Evolutionary conservation across 2,329 filamentous ascomycete species (phyloP).

Genomic region (Calonectria pseudoturangicola): DNA sequence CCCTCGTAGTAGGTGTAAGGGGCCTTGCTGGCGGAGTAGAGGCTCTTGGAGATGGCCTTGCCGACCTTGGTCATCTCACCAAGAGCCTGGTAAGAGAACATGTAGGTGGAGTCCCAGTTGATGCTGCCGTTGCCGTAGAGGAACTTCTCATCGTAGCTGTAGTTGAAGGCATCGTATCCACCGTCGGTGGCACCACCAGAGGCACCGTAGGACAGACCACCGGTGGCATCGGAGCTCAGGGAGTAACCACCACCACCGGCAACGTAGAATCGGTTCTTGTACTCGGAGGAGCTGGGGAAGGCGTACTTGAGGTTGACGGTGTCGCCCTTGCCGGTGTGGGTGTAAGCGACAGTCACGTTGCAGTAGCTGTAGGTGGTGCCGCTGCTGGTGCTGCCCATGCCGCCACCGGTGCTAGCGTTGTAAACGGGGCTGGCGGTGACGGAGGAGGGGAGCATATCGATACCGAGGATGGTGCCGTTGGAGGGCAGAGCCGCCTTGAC

Average conservation of each 20-base stretch:
- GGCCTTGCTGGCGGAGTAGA: slow-evolving; percentile 62
- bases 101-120: slow-evolving; percentile 69
- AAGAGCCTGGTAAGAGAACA: slow-evolving; percentile 71
- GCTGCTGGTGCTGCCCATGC: slow-evolving; percentile 53
- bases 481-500: slow-evolving; percentile 49
- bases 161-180: slow-evolving; percentile 65
- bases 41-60: slow-evolving; percentile 64
- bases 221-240: slow-evolving; percentile 55
- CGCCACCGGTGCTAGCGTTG: slow-evolving; percentile 45
- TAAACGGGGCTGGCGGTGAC: slow-evolving; percentile 58
- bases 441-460: slow-evolving; percentile 61
- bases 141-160: slow-evolving; percentile 61
- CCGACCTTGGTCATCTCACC: slow-evolving; percentile 68
- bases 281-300: slow-evolving; percentile 60
- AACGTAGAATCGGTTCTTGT: slow-evolving; percentile 67
- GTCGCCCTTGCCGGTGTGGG: slow-evolving; percentile 57
- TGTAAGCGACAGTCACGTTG: slow-evolving; percentile 61
- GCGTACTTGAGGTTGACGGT: slow-evolving; percentile 59
- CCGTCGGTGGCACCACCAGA: slow-evolving; percentile 63
- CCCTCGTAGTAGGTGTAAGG: slow-evolving; percentile 71
- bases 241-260: slow-evolving; percentile 65
- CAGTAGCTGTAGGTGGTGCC: slow-evolving; percentile 55
- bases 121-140: slow-evolving; percentile 69
- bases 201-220: slow-evolving; percentile 64
- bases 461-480: slow-evolving; percentile 41